phyloP scores from a whole-genome alignment of 1,284 basidiomycete species.

The Ceratobasidium sp. region DNA sequence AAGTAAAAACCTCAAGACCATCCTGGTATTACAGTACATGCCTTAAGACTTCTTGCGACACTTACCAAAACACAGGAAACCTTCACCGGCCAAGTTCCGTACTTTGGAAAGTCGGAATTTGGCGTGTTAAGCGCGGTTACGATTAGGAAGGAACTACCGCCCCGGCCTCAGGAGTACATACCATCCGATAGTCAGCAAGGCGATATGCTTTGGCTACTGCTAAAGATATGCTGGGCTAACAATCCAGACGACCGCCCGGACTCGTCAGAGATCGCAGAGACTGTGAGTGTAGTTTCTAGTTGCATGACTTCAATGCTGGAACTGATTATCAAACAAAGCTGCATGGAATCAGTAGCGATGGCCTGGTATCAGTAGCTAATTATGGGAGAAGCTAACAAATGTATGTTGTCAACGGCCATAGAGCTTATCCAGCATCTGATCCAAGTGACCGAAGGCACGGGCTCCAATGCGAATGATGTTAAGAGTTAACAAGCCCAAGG shows the following conservation, averaged over 20 bases:
- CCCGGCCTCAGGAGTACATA: slow-evolving; percentile 6
- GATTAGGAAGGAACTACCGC: neutral
- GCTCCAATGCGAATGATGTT: no score
- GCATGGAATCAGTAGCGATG: no score
- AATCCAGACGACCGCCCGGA: slow-evolving; percentile 3
- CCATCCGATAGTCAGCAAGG: neutral
- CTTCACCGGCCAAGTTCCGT: slow-evolving; percentile 1
- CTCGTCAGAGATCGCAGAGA: neutral
- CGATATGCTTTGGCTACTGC: slow-evolving; percentile 5
- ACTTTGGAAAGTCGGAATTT: neutral
- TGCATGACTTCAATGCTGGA: no score
- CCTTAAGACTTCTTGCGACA: neutral
- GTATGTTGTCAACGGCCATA: no score
- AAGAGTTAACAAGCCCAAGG: no score
- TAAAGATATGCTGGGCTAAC: slow-evolving; percentile 14
- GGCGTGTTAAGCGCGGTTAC: neutral
- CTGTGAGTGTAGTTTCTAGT: neutral
- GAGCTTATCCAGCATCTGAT: no score
- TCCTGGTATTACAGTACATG: neutral
- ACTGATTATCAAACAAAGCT: no score
- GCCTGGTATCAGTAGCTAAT: no score
- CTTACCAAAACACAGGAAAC: neutral
- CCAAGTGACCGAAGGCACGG: no score
- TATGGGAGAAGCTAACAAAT: no score
- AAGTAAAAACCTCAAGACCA: neutral